A percentile compares a stretch with the other conserved stretches of the same genome.
phyloP scores from a whole-genome alignment of 371 early-diverging fungal genomes.

The Blakeslea trispora region DNA sequence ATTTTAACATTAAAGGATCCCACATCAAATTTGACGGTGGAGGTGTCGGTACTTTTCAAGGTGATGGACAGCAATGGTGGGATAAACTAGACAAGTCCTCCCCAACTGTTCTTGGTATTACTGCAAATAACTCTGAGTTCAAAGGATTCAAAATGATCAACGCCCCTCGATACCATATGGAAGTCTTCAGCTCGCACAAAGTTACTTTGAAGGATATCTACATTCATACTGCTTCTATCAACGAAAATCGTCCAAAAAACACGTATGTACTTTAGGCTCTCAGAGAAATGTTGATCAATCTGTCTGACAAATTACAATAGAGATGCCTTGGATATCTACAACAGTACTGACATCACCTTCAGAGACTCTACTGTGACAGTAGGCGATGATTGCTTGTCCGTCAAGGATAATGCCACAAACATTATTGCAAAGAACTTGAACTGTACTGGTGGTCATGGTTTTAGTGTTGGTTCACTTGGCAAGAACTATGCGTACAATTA shows the following conservation, averaged over 20 bases:
- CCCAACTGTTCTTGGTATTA: constrained; percentile 33
- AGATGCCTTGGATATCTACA: constrained; percentile 38
- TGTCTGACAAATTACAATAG: neutral
- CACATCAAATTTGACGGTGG: constrained; percentile 28
- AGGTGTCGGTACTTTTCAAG: constrained; percentile 28
- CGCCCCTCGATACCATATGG: constrained; percentile 38
- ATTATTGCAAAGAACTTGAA: constrained; percentile 26
- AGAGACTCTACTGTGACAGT: constrained; percentile 23
- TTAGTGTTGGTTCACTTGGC: constrained; percentile 42
- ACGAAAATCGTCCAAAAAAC: constrained; percentile 25
- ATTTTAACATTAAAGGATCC: constrained; percentile 27
- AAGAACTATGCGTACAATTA: constrained; percentile 25
- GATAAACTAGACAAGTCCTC: constrained; percentile 30
- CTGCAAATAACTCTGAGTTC: constrained; percentile 32
- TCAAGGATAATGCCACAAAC: constrained; percentile 12
- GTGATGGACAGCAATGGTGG: constrained; percentile 42
- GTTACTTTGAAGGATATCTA: constrained; percentile 25
- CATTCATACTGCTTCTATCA: constrained; percentile 29
- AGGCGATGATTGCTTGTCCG: constrained; percentile 32
- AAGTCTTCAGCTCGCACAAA: constrained; percentile 29
- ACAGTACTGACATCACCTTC: constrained; percentile 28
- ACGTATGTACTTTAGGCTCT: neutral
- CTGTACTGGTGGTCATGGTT: constrained; percentile 38
- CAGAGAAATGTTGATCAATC: neutral
- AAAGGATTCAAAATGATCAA: constrained; percentile 32